Conservation (phyloP, 2,329 filamentous ascomycete species). For the Eutypa lata region DNA sequence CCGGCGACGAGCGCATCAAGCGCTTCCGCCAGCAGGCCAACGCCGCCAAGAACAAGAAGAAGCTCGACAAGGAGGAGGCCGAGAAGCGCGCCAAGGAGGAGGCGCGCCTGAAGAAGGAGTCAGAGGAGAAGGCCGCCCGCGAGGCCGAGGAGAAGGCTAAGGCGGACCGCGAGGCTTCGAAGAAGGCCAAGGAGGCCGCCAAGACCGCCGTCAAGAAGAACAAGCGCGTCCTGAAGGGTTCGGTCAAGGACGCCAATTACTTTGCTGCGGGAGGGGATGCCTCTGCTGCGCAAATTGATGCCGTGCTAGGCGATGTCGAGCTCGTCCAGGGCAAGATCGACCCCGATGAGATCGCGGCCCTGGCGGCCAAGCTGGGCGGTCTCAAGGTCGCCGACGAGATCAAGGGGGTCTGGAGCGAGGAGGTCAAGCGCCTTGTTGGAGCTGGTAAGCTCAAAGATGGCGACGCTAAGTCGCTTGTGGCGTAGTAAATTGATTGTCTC, state of each 20-base stretch:
- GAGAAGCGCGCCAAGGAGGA: conserved; percentile 86
- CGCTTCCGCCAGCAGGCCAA: conserved; percentile 89
- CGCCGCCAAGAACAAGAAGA: conserved; percentile 95
- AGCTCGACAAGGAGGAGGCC: conserved; percentile 83
- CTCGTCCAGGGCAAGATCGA: conserved; percentile 84
- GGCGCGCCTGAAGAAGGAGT: conserved; percentile 76
- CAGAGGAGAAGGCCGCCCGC: conserved; percentile 74
- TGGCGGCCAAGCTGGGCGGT: conserved; percentile 77
- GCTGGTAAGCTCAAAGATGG: conserved; percentile 85
- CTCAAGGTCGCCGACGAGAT: conserved; percentile 80
- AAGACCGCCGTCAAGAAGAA: conserved; percentile 99
- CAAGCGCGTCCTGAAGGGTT: conserved; percentile 92
- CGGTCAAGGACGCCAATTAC: conserved; percentile 98
- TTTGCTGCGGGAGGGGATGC: conserved; percentile 68
- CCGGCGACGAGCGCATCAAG: conserved; percentile 93
- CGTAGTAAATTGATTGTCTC: too few relatives aligned
- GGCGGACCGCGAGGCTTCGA: conserved; percentile 73
- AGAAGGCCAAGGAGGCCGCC: conserved; percentile 97
- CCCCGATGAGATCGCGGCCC: conserved; percentile 79
- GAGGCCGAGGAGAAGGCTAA: conserved; percentile 88
- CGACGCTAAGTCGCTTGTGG: conserved; percentile 59
- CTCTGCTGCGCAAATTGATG: conserved; percentile 75
- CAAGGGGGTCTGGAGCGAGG: conserved; percentile 75
- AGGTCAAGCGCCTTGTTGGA: conserved; percentile 73
- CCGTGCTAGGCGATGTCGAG: conserved; percentile 82